Evolutionary conservation across 371 early-diverging fungal genomes (phyloP).

Genomic region (Mortierella polycephala): DNA sequence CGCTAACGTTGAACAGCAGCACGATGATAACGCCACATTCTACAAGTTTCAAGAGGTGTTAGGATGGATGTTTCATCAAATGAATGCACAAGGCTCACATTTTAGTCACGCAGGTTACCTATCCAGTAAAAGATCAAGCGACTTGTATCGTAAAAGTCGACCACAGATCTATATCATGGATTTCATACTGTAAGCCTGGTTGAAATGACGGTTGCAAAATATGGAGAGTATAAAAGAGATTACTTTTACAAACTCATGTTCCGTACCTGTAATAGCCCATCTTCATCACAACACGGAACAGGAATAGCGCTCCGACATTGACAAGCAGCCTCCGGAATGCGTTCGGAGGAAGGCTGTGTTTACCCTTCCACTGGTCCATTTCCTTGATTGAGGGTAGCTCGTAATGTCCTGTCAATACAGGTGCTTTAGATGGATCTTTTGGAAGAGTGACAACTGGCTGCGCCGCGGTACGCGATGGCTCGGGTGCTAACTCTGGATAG

Average conservation of each 20-base stretch:
- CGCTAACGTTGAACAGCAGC: constrained; percentile 28
- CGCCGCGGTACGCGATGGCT: neutral
- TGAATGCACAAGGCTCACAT: neutral
- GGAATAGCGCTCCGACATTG: constrained; percentile 24
- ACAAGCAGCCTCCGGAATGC: constrained; percentile 36
- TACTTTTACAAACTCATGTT: neutral
- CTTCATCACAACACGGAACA: constrained; percentile 16
- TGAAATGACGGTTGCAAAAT: too few relatives aligned
- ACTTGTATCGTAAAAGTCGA: constrained; percentile 5
- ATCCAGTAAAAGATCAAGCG: constrained; percentile 26
- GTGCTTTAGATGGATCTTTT: constrained; percentile 32
- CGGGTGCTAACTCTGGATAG: constrained; percentile 20
- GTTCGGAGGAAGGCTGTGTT: constrained; percentile 34
- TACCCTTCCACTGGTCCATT: constrained; percentile 48
- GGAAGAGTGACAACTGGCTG: constrained; percentile 24
- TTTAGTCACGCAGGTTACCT: constrained; percentile 11
- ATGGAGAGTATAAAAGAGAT: neutral
- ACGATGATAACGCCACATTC: constrained; percentile 28
- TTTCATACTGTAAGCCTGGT: too few relatives aligned
- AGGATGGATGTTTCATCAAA: neutral
- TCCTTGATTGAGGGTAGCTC: constrained; percentile 46
- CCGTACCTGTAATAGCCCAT: constrained; percentile 29
- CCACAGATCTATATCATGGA: constrained; percentile 7
- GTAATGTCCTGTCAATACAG: constrained; percentile 36
- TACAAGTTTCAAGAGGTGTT: neutral